Percentiles rank a stretch among this genome's conserved stretches.
These are phyloP conservation scores for Tylopilus cervinicoccineus DNA, from an alignment of 768 basidiomycete species.

Conservation along the genomic window DNA sequence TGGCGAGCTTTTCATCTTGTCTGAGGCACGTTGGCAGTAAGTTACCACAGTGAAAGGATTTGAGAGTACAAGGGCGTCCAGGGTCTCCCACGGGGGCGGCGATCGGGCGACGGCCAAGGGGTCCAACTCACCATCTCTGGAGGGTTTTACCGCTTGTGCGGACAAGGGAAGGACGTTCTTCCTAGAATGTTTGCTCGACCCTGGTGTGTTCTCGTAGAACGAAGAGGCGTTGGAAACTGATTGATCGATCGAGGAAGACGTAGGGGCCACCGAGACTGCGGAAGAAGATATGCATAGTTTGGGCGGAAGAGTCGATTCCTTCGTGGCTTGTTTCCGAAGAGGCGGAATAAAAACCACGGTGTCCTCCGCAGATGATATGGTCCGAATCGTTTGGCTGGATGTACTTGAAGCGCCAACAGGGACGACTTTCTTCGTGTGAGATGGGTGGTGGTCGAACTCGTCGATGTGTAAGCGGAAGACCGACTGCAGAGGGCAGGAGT, in stretches of 20 bases:
- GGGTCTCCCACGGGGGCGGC: conserved; percentile 25
- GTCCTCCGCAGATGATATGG: conserved; percentile 8
- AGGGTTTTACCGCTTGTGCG: conserved; percentile 17
- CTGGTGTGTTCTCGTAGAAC: conserved; percentile 16
- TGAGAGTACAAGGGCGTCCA: background rate
- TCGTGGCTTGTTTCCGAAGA: conserved; percentile 2
- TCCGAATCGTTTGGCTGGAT: background rate
- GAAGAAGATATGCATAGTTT: background rate
- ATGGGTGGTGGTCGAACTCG: conserved; percentile 6
- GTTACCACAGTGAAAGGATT: background rate
- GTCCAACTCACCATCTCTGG: conserved; percentile 11
- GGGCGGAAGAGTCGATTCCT: background rate
- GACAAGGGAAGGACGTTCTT: conserved; percentile 15
- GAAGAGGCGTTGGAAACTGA: conserved; percentile 11
- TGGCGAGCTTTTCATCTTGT: background rate
- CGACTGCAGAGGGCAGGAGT: conserved; percentile 24
- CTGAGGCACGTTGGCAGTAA: background rate
- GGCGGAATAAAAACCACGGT: conserved; percentile 20
- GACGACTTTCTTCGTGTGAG: conserved; percentile 1
- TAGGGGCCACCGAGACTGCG: background rate
- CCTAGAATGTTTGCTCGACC: background rate
- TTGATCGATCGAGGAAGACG: background rate
- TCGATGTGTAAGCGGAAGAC: conserved; percentile 28
- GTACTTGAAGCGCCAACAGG: background rate
- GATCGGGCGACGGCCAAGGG: conserved; percentile 25